These are phyloP conservation scores for Hypholoma fasciculare DNA, from an alignment of 768 basidiomycete species.

Conservation along the genomic window DNA sequence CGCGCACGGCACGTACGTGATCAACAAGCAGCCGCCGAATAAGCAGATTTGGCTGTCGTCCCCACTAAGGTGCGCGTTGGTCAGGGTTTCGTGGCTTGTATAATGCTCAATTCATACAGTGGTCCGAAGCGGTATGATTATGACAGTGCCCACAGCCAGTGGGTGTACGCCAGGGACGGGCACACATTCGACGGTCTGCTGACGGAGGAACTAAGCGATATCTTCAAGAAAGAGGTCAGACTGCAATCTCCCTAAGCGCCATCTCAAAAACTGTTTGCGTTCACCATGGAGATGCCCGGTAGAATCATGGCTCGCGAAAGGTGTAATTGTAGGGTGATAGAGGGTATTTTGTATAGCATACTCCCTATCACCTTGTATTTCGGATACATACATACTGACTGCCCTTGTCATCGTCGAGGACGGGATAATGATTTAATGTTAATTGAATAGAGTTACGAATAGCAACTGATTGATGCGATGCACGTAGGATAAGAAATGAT, in stretches of 20 bases:
- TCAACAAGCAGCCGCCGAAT: conserved; percentile 97
- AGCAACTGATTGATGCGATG: not conserved
- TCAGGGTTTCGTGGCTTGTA: not conserved
- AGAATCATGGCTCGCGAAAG: not conserved
- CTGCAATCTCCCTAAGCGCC: not conserved
- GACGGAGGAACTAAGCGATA: conserved; percentile 59
- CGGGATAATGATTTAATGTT: not conserved
- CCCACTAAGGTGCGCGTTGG: conserved; percentile 65
- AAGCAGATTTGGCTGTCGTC: conserved; percentile 97
- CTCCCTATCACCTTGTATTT: conserved; percentile 3
- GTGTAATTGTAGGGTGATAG: not conserved
- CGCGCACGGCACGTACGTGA: conserved; percentile 82
- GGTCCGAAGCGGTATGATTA: conserved; percentile 95
- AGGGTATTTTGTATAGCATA: not conserved
- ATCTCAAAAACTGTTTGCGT: not conserved
- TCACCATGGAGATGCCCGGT: not conserved
- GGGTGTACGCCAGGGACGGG: conserved; percentile 79
- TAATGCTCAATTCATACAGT: conserved; percentile 37
- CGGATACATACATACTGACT: too few relatives aligned
- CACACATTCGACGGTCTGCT: conserved; percentile 60
- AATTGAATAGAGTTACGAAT: not conserved
- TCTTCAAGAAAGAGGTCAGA: conserved; percentile 30
- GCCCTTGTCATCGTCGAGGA: not conserved
- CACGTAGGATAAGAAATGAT: not conserved
- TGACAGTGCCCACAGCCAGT: conserved; percentile 49